Evolutionary conservation across 202 grass and related monocot species (phyloP), one percentile per base, ranked within the genome.

Genomic region (Eragrostis tef): DNA sequence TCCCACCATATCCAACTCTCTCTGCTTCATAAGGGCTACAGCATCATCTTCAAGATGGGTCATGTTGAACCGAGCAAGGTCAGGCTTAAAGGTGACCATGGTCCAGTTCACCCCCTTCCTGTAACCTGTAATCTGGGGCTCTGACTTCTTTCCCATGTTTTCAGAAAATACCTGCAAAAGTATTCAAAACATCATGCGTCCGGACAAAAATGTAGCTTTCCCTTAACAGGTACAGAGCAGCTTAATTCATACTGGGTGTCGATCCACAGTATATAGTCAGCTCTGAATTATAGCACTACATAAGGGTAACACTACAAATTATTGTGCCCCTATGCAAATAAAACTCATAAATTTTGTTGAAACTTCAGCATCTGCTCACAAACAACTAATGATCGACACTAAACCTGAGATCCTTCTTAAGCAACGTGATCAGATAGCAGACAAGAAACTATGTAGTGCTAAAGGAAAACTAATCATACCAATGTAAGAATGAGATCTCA

Each of bases 1-100:
- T 93, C 39, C 92, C 95, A 92, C 95, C 75, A 98, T 80, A 81
- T 98, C 95, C 63, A 94, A 80, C 16, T 94, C 95, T 77, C 95
- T 85, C 73, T 94, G 94, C 86, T 63, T 91, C 95, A 98, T 98
- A 11, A 98, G 84, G 17, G 90, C 90, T 44, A 98, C 92, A 6
- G 89, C 95, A 64, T 98, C 95, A 14, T 89, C 83, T 84, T 98
- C 95, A 0, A 98, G 92, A 67, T 87, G 51, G 3, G 66, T 74
- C 95, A 98, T 94, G 22, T 88, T 89, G 39, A 97, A 97, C 81
- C 94, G 94, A 50, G 50, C 86, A 83, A 97, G 84, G 43, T 94
- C 92, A 25, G 92, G 92, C 85, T 89, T 95, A 53, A 94, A 98
- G 1, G 92, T 98, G 13, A 98, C 88, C 11, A 10, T 90, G 41